Evolutionary conservation across 345 rosid genomes (phyloP).

Genomic region (Adansonia digitata): DNA sequence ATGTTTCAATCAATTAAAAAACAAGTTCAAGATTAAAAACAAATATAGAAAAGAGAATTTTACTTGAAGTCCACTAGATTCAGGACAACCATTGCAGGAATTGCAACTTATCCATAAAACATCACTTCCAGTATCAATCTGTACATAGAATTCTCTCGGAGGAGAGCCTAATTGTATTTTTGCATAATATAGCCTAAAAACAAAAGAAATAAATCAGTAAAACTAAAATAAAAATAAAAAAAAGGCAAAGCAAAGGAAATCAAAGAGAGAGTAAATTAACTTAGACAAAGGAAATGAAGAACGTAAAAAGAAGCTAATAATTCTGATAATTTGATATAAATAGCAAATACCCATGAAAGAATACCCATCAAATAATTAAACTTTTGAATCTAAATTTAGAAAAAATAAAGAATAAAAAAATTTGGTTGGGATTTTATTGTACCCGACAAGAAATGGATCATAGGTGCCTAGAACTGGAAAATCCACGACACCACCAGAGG

Average conservation of each 20-base stretch:
- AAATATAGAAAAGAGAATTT: conserved; percentile 12
- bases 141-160: conserved; percentile 82
- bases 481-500: conserved; percentile 58
- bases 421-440: conserved; percentile 7
- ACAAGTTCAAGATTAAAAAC: too few species aligned
- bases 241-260: too few species aligned
- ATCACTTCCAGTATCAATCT: conserved; percentile 97
- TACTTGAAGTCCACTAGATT: conserved; percentile 75
- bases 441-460: conserved; percentile 90
- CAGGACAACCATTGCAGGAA: conserved; percentile 88
- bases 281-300: not conserved
- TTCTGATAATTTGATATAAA: not conserved
- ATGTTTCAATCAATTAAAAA: conserved; percentile 2
- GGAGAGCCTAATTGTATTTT: conserved; percentile 79
- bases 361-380: not conserved
- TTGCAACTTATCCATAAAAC: conserved; percentile 87
- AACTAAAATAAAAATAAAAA: not conserved
- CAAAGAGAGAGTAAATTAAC: too few species aligned
- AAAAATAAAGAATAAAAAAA: not conserved
- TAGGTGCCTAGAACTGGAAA: conserved; percentile 73
- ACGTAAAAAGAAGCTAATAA: not conserved
- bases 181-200: conserved; percentile 74
- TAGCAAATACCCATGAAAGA: not conserved
- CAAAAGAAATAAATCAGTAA: conserved; percentile 2
- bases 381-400: not conserved